phyloP scores from a whole-genome alignment of 139 green algal genomes.

The Pseudopediastrum boryanum region DNA sequence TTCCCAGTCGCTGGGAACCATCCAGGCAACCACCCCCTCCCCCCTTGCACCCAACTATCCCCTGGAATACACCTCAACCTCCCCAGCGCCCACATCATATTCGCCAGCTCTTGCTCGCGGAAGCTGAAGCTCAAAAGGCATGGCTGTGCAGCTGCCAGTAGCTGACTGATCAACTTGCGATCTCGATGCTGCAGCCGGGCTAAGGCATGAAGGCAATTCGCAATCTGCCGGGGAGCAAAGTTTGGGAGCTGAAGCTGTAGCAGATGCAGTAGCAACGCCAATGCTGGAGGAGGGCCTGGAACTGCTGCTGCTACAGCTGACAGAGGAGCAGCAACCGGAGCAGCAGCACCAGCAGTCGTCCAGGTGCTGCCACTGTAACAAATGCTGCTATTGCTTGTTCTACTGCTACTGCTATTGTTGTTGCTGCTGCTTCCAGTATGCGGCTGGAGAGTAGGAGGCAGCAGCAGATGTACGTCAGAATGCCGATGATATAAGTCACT shows the following conservation, averaged over 20 bases:
- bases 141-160: slow-evolving; percentile 20
- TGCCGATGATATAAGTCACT: background rate
- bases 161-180: background rate
- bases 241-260: background rate
- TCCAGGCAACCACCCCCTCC: no score
- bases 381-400: background rate
- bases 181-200: slow-evolving; percentile 23
- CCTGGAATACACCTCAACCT: slow-evolving; percentile 13
- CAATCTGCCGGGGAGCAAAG: slow-evolving; percentile 23
- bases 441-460: background rate
- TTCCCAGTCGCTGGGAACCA: background rate
- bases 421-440: background rate
- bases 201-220: slow-evolving; percentile 30
- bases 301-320: background rate
- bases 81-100: slow-evolving; percentile 26
- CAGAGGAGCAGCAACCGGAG: background rate
- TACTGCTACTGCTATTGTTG: background rate
- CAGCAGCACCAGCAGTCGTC: background rate
- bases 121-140: background rate
- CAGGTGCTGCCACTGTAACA: slow-evolving; percentile 18
- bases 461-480: background rate
- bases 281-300: background rate
- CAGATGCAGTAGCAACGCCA: slow-evolving; percentile 13
- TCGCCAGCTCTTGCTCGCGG: slow-evolving; percentile 26
- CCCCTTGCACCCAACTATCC: slow-evolving; percentile 8